Conservation (phyloP, 2,329 filamentous ascomycete species). For the Mycogone perniciosa region DNA sequence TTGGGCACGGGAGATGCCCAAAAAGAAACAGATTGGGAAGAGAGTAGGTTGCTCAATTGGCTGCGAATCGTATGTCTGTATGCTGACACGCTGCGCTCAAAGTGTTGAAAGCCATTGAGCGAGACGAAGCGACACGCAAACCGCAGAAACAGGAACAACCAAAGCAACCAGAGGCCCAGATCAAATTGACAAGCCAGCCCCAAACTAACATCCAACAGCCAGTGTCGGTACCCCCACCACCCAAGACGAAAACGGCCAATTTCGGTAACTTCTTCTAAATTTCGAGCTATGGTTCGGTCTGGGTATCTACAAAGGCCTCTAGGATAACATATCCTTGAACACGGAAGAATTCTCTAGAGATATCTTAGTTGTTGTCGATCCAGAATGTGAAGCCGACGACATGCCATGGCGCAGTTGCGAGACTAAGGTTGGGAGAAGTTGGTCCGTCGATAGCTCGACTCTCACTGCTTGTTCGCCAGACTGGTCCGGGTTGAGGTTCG, state of each 20-base stretch:
- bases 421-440: conserved; percentile 51
- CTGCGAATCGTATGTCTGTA: not conserved
- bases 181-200: conserved; percentile 4
- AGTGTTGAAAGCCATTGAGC: conserved; percentile 63
- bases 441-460: conserved; percentile 52
- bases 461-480: conserved; percentile 47
- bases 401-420: conserved; percentile 38
- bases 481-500: conserved; percentile 45
- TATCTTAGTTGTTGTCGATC: not conserved
- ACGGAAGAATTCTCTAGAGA: conserved; percentile 23
- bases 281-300: conserved; percentile 6
- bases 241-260: conserved; percentile 23
- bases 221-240: conserved; percentile 18
- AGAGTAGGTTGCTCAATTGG: conserved; percentile 47
- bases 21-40: conserved; percentile 81
- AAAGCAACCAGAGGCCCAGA: conserved; percentile 23
- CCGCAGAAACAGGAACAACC: conserved; percentile 37
- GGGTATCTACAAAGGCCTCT: conserved; percentile 21
- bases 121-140: conserved; percentile 50
- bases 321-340: conserved; percentile 58
- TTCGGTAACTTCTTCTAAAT: conserved; percentile 47
- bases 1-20: conserved; percentile 71
- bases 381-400: not conserved
- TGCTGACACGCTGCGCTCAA: conserved; percentile 14
- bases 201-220: conserved; percentile 12